These are phyloP conservation scores for Hypholoma fasciculare DNA, from an alignment of 768 basidiomycete genomes.

Conservation along the genomic window DNA sequence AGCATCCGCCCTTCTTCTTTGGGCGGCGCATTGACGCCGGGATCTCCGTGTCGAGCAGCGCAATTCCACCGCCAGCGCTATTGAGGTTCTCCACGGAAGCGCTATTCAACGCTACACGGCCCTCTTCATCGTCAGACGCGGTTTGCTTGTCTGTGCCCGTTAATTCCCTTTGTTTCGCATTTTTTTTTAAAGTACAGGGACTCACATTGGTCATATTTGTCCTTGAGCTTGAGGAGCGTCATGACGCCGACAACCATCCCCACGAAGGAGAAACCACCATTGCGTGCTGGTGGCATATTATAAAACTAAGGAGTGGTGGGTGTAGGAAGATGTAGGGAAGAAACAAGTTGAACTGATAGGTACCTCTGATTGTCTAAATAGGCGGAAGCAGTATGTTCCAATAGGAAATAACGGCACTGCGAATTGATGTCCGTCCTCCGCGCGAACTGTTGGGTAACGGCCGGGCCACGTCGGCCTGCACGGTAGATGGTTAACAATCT, in stretches of 20 bases:
- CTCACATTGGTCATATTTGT: slow-evolving; percentile 32
- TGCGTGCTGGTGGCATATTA: slow-evolving; percentile 12
- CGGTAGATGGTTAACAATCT: too few relatives aligned
- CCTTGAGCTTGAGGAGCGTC: slow-evolving; percentile 48
- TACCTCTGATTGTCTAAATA: background rate
- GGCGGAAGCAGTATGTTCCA: too few relatives aligned
- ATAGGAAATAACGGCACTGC: too few relatives aligned
- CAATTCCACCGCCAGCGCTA: slow-evolving; percentile 28
- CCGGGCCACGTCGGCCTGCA: too few relatives aligned
- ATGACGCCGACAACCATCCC: slow-evolving; percentile 44
- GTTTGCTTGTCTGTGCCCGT: slow-evolving; percentile 38
- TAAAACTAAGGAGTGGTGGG: background rate
- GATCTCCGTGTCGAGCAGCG: slow-evolving; percentile 32
- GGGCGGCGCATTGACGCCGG: slow-evolving; percentile 28
- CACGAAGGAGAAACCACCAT: slow-evolving; percentile 33
- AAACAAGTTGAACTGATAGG: background rate
- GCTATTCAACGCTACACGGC: slow-evolving; percentile 29
- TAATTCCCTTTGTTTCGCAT: background rate
- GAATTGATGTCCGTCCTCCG: too few relatives aligned
- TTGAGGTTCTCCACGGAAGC: slow-evolving; percentile 16
- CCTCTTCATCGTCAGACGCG: slow-evolving; percentile 37
- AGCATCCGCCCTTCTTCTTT: slow-evolving; percentile 38
- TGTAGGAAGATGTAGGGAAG: background rate
- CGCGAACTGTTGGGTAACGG: too few relatives aligned
- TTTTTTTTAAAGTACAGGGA: slow-evolving; percentile 8